Percentiles rank a stretch among this genome's conserved stretches.
Conservation (phyloP, 192 early-diverging fungal genomes). For the Coemansia sp. region DNA sequence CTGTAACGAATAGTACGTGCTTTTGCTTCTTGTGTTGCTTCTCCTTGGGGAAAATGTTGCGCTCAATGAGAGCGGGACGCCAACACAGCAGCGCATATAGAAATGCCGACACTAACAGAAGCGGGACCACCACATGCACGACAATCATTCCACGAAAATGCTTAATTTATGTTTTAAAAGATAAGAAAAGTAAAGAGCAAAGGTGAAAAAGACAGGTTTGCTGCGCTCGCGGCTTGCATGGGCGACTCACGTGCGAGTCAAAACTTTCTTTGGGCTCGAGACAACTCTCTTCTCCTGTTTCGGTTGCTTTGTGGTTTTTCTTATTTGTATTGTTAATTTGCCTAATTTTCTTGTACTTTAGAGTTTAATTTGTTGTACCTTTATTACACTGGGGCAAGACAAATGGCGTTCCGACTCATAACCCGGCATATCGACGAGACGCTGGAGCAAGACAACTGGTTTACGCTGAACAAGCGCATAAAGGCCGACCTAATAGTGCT, state of each 20-base stretch:
- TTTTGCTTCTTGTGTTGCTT: constrained; percentile 42
- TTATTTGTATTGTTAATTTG: too few species aligned
- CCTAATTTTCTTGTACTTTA: too few species aligned
- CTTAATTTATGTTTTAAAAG: background rate
- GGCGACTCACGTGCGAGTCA: background rate
- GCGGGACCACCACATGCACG: constrained; percentile 31
- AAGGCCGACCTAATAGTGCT: constrained; percentile 69
- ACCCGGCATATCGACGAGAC: constrained; percentile 58
- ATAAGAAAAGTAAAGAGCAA: background rate
- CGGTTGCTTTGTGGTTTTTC: too few species aligned
- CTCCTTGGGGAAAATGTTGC: constrained; percentile 26
- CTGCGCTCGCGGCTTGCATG: too few species aligned
- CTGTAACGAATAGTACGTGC: constrained; percentile 66
- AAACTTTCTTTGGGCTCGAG: too few species aligned
- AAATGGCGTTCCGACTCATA: constrained; percentile 57
- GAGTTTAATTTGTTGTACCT: background rate
- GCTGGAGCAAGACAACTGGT: constrained; percentile 57
- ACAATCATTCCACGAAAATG: constrained; percentile 22
- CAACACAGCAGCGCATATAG: constrained; percentile 29
- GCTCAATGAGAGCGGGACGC: constrained; percentile 31
- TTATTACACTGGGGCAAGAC: background rate
- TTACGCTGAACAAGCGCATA: constrained; percentile 60
- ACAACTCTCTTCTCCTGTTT: constrained; percentile 1
- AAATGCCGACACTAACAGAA: constrained; percentile 23
- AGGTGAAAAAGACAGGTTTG: background rate